These are phyloP conservation scores for Candida jianshihensis DNA, from an alignment of 805 yeast genomes.

Conservation along the genomic window DNA sequence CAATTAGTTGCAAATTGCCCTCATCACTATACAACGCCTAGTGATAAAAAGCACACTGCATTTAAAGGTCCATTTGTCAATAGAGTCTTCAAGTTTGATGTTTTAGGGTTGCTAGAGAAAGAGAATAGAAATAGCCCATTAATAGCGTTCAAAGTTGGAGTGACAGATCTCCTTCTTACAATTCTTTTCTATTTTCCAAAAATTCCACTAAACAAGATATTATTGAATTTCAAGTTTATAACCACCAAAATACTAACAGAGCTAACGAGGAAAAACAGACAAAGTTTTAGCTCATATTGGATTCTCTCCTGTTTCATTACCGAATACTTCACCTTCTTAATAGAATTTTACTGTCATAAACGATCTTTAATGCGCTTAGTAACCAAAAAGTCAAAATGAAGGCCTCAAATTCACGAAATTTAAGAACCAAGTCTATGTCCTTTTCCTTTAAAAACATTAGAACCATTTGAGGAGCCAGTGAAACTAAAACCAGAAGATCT, in stretches of 20 bases:
- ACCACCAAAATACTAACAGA: constrained; percentile 10
- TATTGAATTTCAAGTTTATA: constrained; percentile 11
- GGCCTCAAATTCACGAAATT: too few species aligned
- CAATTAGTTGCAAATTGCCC: too few species aligned
- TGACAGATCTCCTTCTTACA: not conserved
- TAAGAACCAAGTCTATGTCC: constrained; percentile 31
- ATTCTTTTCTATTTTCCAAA: not conserved
- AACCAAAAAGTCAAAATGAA: not conserved
- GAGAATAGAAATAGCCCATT: not conserved
- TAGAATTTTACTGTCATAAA: constrained; percentile 12
- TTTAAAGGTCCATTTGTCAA: not conserved
- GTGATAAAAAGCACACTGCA: too few species aligned
- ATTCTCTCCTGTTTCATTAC: constrained; percentile 15
- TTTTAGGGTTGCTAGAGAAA: too few species aligned
- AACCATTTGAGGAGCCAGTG: constrained; percentile 5
- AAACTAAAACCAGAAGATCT: constrained; percentile 10
- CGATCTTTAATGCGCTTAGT: constrained; percentile 1
- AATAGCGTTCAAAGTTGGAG: not conserved
- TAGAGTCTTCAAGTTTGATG: not conserved
- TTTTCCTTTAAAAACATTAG: constrained; percentile 29
- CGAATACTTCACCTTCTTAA: constrained; percentile 12
- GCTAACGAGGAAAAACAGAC: constrained; percentile 5
- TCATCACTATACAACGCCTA: too few species aligned
- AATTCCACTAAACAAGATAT: not conserved
- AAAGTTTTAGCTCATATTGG: constrained; percentile 17